Base-by-base conservation (phyloP, 192 early-diverging fungal genomes). In the Backusella macrospora region DNA sequence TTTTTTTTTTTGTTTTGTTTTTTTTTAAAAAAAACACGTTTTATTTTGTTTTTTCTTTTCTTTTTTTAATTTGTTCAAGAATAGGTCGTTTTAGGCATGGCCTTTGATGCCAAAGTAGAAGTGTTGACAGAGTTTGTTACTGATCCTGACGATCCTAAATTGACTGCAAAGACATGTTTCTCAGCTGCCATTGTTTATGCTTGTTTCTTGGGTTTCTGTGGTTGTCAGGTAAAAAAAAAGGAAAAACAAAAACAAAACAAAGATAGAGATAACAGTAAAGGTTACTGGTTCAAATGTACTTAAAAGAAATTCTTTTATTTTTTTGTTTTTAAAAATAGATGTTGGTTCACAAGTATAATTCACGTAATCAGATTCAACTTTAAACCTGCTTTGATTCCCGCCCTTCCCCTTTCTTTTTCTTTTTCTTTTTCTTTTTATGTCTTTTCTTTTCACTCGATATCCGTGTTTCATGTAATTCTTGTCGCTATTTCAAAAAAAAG, bases 191-290 rank as follows among this genome's bases (percentile, higher is more conserved):
- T 74, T 18, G 81, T 86, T 12, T 86, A 86, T 65, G 83, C 79
- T 37, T 83, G 82, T 65, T 83, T 86, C 78, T 75, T 86, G 29
- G 72, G 78, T 26, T 86, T 84, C 43, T 86, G 85, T 59, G 76
- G 80, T 43, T 86, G 79, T 73, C 85, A 86, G 81, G 82, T 86
- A 83, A 65, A 59, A 40, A 37, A 59, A 46, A 29, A 18, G 18
- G 12, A 64, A 26, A 15, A 55, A 7, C 4, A 6, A 37, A 23
- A 13, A 0, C 34, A 21, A 48, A 43, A 62, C 4, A 62, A 38
- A 44, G 4, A 55, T 4, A 23, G 9, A 55, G 10, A 43, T 4
- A 43, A 10, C 12, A 34, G 29, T 34, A 2, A 34, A 34, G 29
- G 29, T 34, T 34, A 34, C 29, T 34, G 2, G 29, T 34, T 13